Evolutionary conservation across 2,329 filamentous ascomycete genomes (phyloP).

Genomic region (Talaromyces sp.): DNA sequence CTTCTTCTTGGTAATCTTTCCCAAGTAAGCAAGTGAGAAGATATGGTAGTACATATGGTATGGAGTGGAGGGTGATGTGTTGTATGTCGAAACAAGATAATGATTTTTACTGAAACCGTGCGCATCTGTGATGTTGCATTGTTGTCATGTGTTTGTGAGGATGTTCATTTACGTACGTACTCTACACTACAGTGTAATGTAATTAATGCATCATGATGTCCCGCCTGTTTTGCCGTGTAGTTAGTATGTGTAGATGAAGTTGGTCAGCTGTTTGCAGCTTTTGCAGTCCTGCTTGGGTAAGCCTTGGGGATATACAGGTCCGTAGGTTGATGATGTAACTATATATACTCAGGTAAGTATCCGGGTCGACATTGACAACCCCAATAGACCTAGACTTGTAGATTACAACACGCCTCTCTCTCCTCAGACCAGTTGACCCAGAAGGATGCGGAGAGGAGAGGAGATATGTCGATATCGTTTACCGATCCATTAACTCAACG

Average conservation of each 20-base stretch:
- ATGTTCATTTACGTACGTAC: background rate
- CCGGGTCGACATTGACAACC: too few relatives aligned
- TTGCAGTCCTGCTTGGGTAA: too few relatives aligned
- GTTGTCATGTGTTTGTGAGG: background rate
- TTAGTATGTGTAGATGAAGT: background rate
- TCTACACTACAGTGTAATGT: background rate
- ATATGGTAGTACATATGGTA: background rate
- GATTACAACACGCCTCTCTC: too few relatives aligned
- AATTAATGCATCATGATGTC: slow-evolving; percentile 2
- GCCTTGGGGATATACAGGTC: too few relatives aligned
- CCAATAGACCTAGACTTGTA: too few relatives aligned
- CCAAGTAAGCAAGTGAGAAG: background rate
- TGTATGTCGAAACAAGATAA: background rate
- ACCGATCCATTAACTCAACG: too few relatives aligned
- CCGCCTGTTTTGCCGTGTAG: background rate
- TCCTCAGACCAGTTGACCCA: too few relatives aligned
- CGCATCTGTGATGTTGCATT: slow-evolving; percentile 1
- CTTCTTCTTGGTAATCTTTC: slow-evolving; percentile 29
- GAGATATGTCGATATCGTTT: too few relatives aligned
- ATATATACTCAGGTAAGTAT: too few relatives aligned
- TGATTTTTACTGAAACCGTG: background rate
- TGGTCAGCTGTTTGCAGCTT: too few relatives aligned
- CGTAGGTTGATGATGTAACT: too few relatives aligned
- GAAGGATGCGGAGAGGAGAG: too few relatives aligned
- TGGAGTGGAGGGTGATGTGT: background rate